These are phyloP conservation scores for Ceratocystiopsis sp. DNA, from an alignment of 2,329 filamentous ascomycete species.

Conservation along the genomic window DNA sequence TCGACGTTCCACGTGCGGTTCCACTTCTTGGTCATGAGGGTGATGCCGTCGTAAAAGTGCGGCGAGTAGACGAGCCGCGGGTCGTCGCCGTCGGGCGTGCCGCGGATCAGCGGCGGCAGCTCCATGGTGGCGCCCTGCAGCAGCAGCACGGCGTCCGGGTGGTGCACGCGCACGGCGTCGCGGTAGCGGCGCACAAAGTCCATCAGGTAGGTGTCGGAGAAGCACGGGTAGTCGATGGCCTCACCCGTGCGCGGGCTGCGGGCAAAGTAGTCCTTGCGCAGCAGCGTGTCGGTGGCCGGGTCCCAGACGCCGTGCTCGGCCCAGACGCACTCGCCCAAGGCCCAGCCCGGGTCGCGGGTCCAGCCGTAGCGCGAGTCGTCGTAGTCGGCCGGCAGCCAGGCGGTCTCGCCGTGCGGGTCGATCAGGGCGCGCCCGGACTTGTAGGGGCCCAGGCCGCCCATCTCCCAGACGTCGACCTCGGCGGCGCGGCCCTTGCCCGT, in stretches of 20 bases:
- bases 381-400: constrained; percentile 70
- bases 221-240: constrained; percentile 61
- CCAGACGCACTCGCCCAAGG: constrained; percentile 88
- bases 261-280: constrained; percentile 77
- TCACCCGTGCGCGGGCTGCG: constrained; percentile 60
- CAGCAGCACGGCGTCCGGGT: constrained; percentile 70
- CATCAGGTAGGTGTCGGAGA: constrained; percentile 87
- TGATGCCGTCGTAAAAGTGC: constrained; percentile 95
- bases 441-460: constrained; percentile 82
- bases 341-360: constrained; percentile 77
- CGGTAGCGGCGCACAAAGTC: constrained; percentile 63
- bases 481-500: constrained; percentile 82
- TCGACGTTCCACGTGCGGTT: constrained; percentile 96
- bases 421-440: constrained; percentile 71
- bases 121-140: constrained; percentile 87
- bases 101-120: constrained; percentile 75
- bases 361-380: constrained; percentile 82
- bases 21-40: constrained; percentile 96
- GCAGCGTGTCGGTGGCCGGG: constrained; percentile 53
- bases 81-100: constrained; percentile 65
- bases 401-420: constrained; percentile 70
- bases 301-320: constrained; percentile 96
- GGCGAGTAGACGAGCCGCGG: constrained; percentile 80
- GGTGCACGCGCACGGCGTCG: constrained; percentile 55
- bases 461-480: constrained; percentile 83